These are phyloP conservation scores for Triglochin maritima DNA, from an alignment of 106 monocot genomes.

Conservation along the genomic window DNA sequence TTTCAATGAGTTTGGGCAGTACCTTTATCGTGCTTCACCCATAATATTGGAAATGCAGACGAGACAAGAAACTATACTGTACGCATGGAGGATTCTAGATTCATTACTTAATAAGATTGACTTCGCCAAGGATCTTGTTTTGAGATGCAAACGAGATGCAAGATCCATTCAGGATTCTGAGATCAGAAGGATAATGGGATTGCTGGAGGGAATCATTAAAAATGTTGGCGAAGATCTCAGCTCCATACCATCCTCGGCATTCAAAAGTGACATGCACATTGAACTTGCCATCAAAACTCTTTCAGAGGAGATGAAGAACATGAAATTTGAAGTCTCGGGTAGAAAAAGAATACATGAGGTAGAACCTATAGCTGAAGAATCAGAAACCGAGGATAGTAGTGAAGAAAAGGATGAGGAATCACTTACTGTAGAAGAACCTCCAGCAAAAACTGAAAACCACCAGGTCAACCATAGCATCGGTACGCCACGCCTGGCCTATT, in stretches of 20 bases:
- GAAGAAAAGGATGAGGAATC: slow-evolving; percentile 1
- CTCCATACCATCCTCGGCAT: slow-evolving; percentile 32
- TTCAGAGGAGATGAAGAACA: slow-evolving; percentile 40
- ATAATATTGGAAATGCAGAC: slow-evolving; percentile 32
- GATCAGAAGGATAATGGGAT: slow-evolving; percentile 19
- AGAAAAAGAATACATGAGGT: background rate
- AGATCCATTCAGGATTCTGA: slow-evolving; percentile 7
- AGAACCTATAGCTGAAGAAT: background rate
- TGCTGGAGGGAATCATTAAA: slow-evolving; percentile 26
- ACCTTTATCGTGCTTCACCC: slow-evolving; percentile 26
- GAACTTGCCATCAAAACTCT: slow-evolving; percentile 17
- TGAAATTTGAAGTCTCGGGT: slow-evolving; percentile 4
- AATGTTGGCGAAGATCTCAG: slow-evolving; percentile 35
- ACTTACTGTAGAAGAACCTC: background rate
- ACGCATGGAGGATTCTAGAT: slow-evolving; percentile 14
- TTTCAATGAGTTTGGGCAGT: slow-evolving; percentile 29
- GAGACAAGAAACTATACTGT: slow-evolving; percentile 6
- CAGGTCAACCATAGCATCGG: background rate
- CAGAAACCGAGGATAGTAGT: background rate
- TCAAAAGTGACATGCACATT: slow-evolving; percentile 20
- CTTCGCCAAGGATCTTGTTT: slow-evolving; percentile 32
- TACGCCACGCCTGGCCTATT: slow-evolving; percentile 32
- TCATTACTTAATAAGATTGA: slow-evolving; percentile 30
- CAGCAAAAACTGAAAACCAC: background rate
- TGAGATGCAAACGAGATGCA: slow-evolving; percentile 12